Evolutionary conservation across 1,284 basidiomycete genomes (phyloP).

Genomic region (Malassezia brasiliensis): DNA sequence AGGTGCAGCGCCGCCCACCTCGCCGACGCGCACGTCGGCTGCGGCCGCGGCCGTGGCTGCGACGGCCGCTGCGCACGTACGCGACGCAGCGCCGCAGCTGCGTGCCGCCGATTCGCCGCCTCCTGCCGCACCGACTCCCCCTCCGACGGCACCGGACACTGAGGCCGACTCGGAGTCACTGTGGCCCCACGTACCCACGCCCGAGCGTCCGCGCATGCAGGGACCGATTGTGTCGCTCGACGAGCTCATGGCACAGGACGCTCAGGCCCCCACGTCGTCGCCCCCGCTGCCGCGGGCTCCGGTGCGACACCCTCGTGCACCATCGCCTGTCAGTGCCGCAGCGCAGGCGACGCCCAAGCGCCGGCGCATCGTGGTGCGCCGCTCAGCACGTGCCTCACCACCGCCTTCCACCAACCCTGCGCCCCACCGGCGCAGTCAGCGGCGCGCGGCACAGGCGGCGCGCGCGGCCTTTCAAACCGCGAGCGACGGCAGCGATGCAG

Average conservation of each 20-base stretch:
- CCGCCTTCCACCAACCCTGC: not conserved
- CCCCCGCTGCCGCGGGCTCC: too few relatives aligned
- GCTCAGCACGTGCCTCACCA: not conserved
- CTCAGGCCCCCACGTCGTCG: too few relatives aligned
- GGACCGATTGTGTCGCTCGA: conserved; percentile 7
- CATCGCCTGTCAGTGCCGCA: not conserved
- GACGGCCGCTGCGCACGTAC: not conserved
- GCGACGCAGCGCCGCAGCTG: not conserved
- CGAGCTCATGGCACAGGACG: conserved; percentile 8
- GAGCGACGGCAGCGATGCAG: not conserved
- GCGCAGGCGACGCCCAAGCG: not conserved
- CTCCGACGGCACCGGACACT: too few relatives aligned
- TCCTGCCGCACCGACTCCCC: not conserved
- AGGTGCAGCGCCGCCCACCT: too few relatives aligned
- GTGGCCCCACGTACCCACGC: too few relatives aligned
- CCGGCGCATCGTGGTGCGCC: conserved; percentile 8
- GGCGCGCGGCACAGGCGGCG: not conserved
- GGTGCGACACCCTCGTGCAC: too few relatives aligned
- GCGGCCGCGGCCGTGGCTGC: too few relatives aligned
- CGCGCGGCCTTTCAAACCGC: not conserved
- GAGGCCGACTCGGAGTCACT: too few relatives aligned
- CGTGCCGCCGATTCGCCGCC: not conserved
- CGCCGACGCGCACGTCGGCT: too few relatives aligned
- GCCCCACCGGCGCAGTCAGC: conserved; percentile 1
- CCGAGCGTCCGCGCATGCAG: too few relatives aligned